Percentiles rank a stretch among this genome's conserved stretches.
These are phyloP conservation scores for Viola pubescens DNA, from an alignment of 441 rosid genomes.

Conservation along the genomic window DNA sequence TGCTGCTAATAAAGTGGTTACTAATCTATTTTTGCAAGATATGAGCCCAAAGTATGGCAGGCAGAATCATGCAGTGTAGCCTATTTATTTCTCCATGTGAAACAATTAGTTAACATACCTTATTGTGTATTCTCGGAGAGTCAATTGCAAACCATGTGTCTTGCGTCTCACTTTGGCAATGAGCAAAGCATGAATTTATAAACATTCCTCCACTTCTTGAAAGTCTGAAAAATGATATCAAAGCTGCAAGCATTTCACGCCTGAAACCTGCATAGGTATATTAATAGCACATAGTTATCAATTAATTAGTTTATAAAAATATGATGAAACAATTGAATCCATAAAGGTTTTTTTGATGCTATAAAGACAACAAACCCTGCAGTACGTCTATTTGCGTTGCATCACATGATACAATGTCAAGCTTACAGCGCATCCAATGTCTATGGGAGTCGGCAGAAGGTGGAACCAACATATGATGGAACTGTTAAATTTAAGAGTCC, in stretches of 20 bases:
- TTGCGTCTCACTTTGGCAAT: constrained; percentile 88
- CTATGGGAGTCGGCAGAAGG: constrained; percentile 73
- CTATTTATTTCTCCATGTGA: too few relatives aligned
- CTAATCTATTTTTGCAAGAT: too few relatives aligned
- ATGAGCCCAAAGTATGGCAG: too few relatives aligned
- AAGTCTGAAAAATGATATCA: constrained; percentile 36
- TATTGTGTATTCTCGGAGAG: constrained; percentile 64
- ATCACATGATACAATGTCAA: constrained; percentile 48
- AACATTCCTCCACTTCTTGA: constrained; percentile 63
- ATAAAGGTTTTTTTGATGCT: not conserved
- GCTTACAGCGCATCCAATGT: constrained; percentile 71
- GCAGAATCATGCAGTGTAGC: too few relatives aligned
- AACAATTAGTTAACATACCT: constrained; percentile 35
- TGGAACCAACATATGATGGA: constrained; percentile 87
- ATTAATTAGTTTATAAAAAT: not conserved
- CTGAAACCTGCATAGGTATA: constrained; percentile 54
- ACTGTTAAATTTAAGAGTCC: constrained; percentile 31
- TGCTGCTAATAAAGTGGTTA: too few relatives aligned
- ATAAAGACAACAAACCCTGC: constrained; percentile 39
- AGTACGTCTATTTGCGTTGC: constrained; percentile 48
- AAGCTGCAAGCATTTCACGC: constrained; percentile 57
- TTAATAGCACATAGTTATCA: not conserved
- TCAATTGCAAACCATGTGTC: constrained; percentile 82
- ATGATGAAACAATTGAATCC: not conserved
- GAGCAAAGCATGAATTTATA: constrained; percentile 93